Percentiles rank a stretch among this genome's conserved stretches.
These are phyloP conservation scores for Diaporthe citriasiana DNA, from an alignment of 2,329 filamentous ascomycete species.

Conservation along the genomic window DNA sequence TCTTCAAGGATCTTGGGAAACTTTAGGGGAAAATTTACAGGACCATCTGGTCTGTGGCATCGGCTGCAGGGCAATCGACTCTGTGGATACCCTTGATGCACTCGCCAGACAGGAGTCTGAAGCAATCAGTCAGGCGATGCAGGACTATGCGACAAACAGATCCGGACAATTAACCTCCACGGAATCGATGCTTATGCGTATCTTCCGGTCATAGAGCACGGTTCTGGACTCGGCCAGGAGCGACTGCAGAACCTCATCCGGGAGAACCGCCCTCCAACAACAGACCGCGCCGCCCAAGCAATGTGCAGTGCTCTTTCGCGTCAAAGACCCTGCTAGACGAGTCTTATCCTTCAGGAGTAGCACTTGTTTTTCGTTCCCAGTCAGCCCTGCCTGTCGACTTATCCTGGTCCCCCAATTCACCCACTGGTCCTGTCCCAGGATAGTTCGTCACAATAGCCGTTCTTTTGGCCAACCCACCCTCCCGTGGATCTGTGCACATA, in stretches of 20 bases:
- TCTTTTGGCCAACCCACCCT: not conserved
- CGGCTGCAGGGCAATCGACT: not conserved
- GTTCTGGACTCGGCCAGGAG: too few species aligned
- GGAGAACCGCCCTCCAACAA: too few species aligned
- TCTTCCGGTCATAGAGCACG: not conserved
- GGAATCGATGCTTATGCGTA: slow-evolving; percentile 24
- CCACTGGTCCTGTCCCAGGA: not conserved
- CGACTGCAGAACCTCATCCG: too few species aligned
- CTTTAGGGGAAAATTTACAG: slow-evolving; percentile 31
- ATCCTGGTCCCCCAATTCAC: not conserved
- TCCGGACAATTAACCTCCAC: not conserved
- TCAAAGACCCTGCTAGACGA: too few species aligned
- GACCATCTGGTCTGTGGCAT: not conserved
- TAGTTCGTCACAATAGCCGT: not conserved
- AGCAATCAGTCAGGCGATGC: slow-evolving; percentile 2
- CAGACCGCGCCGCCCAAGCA: too few species aligned
- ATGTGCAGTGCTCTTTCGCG: too few species aligned
- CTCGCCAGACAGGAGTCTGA: slow-evolving; percentile 19
- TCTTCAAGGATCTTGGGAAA: slow-evolving; percentile 25
- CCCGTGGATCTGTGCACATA: slow-evolving; percentile 9
- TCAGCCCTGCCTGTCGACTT: too few species aligned
- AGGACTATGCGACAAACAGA: not conserved
- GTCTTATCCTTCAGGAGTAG: too few species aligned
- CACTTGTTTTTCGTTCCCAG: too few species aligned
- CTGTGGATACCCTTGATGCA: not conserved